A percentile compares a stretch with the other conserved stretches of the same genome.
Evolutionary conservation across 202 grass and related monocot species (phyloP).

Genomic region (Carex sylvatica): DNA sequence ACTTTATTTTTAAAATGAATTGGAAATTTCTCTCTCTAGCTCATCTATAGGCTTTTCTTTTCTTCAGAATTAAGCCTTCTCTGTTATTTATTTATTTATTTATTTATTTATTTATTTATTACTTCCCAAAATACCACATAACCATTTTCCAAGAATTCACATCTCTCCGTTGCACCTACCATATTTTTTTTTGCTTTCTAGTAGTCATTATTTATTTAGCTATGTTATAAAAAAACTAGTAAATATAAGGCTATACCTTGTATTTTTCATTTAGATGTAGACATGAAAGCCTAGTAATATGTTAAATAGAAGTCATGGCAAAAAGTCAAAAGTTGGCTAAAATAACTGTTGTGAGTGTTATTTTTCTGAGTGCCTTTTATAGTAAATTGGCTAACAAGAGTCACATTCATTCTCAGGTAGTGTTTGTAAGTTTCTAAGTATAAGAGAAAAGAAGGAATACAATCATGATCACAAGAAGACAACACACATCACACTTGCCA

Average conservation of each 20-base stretch:
- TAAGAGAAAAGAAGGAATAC: background rate
- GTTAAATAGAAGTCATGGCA: too few relatives aligned
- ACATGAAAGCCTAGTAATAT: too few relatives aligned
- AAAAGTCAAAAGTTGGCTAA: too few relatives aligned
- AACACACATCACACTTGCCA: background rate
- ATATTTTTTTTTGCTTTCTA: background rate
- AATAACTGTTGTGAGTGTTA: background rate
- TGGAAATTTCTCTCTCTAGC: background rate
- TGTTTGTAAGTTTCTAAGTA: background rate
- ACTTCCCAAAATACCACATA: background rate
- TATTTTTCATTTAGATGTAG: too few relatives aligned
- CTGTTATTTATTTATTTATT: background rate
- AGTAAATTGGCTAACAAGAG: background rate
- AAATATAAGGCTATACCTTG: too few relatives aligned
- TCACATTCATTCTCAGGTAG: background rate
- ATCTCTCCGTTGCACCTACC: background rate
- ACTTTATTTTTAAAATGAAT: slow-evolving; percentile 6
- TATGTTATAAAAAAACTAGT: background rate
- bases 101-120: background rate
- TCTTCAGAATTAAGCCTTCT: background rate
- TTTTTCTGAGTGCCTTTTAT: background rate
- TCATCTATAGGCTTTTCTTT: background rate
- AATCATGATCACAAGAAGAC: slow-evolving; percentile 9
- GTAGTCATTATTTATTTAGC: background rate
- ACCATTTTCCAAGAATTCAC: background rate